These are phyloP conservation scores for Annulohypoxylon nitens DNA, from an alignment of 495 filamentous ascomycete species.

Conservation along the genomic window DNA sequence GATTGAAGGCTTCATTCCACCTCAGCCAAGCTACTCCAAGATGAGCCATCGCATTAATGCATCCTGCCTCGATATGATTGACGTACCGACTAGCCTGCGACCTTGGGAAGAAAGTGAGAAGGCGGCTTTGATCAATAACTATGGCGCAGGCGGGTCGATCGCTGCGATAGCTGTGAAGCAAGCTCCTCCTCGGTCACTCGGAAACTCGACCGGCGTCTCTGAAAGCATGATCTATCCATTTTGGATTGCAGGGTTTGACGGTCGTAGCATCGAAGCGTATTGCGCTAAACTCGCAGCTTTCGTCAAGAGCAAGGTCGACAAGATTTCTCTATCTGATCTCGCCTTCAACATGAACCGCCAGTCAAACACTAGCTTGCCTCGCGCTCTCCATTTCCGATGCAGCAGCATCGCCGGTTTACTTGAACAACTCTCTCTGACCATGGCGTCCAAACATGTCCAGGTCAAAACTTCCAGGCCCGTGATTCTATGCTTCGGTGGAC, in stretches of 20 bases:
- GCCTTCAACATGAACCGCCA: slow-evolving; percentile 8
- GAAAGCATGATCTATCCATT: neutral
- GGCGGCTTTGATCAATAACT: slow-evolving; percentile 63
- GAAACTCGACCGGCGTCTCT: neutral
- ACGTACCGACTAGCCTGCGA: slow-evolving; percentile 48
- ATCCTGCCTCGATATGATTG: slow-evolving; percentile 51
- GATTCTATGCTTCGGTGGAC: slow-evolving; percentile 68
- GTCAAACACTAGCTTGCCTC: neutral
- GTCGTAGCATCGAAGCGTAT: neutral
- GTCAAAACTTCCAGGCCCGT: slow-evolving; percentile 50
- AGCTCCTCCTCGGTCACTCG: slow-evolving; percentile 8
- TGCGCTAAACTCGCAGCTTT: neutral
- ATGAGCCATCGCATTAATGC: slow-evolving; percentile 8
- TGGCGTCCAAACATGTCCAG: neutral
- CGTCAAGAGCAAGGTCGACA: neutral
- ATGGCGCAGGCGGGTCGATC: slow-evolving; percentile 64
- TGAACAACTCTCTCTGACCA: slow-evolving; percentile 36
- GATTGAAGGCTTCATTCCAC: slow-evolving; percentile 53
- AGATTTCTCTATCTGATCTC: neutral
- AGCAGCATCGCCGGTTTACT: slow-evolving; percentile 49
- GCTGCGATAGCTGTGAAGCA: slow-evolving; percentile 54
- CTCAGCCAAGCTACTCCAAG: slow-evolving; percentile 56
- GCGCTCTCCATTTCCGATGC: slow-evolving; percentile 36
- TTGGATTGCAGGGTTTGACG: slow-evolving; percentile 8
- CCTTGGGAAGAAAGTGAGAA: slow-evolving; percentile 51